Base-by-base conservation (phyloP, 352 stramenopile genomes). In the Nothophytophthora sp. region DNA sequence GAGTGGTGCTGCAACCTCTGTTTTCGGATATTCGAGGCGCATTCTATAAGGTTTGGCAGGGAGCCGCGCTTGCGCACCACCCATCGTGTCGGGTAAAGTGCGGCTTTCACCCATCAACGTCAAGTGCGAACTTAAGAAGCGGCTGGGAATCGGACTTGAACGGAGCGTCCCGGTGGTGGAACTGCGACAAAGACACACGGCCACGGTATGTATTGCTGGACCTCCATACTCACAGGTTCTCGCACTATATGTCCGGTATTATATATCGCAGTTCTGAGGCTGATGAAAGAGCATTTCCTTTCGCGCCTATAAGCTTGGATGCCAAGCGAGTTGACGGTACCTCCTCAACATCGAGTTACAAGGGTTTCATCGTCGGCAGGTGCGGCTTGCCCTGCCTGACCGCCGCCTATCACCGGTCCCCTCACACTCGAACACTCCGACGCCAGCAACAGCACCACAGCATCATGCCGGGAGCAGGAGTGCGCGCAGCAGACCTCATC, bases 401-500 rank as follows among this genome's bases (percentile, higher is more conserved):
- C 53, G n/a, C n/a, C n/a, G n/a, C n/a, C n/a, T n/a, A n/a, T n/a
- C n/a, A n/a, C n/a, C n/a, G n/a, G n/a, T n/a, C 29, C 29, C 4
- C 29, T 16, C 29, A 13, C 9, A 12, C 29, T 4, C 10, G 10
- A 35, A 35, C 10, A 35, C 10, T 10, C 29, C 29, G 9, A 35
- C 10, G 29, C 29, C 13, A 35, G 4, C 29, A 12, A 35, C 10
- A 35, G 29, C 29, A 35, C 29, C 29, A 45, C 12, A 53, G 24
- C 32, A 27, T 24, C 16, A 70, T 72, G 59, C 11, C 47, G n/a
- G 33, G 42, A 61, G 20, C 49, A 67, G 68, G 27, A 19, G 30
- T 25, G 15, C 20, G 10, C 51, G 66, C 85, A 22, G 75, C 78
- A 32, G 81, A 95, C 63, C 73, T 91, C 35, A 60, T 83, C 32